Evolutionary conservation across 805 yeast genomes (phyloP), one percentile per base, ranked within the genome.

Genomic region (Cyberlindnera samutprakarnensis): DNA sequence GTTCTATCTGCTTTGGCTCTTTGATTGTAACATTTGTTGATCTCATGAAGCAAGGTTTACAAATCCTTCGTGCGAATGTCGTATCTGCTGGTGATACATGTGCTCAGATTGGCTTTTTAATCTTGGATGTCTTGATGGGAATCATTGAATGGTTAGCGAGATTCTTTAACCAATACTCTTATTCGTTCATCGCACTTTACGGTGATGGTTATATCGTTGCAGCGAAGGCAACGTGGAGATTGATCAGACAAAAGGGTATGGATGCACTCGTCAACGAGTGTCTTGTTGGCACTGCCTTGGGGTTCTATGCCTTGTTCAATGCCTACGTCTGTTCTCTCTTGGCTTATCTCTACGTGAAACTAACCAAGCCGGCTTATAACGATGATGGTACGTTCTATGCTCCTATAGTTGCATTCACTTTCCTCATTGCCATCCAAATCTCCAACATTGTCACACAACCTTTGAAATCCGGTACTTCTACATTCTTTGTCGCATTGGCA

Each of bases 151-250:
- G 95, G 92, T 40, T 80, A 30, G 81, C 83, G 15, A 68, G 77
- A 38, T 87, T 84, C 66, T 87, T 88, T 64, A 86, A 88, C 59
- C 90, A 82, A 53, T 88, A 85, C 52, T 94, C 96, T 6, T 84
- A 82, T 54, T 78, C 92, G 18, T 85, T 78, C 49, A 66, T 88
- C 46, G 94, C 96, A 0, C 66, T 88, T 16, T 90, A 86, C 57
- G 96, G 96, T 28, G 77, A 78, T 45, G 66, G 75, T 22, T 90
- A 87, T 50, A 49, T 83, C 30, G 62, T 66, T 18, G 77, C 94
- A 1, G 88, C 95, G 1, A 80, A 70, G 46, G 90, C 84, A 38
- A 82, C 96, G 1, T 80, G 87, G 74, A 72, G 75, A 46, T 66
- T 88, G 57, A 56, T 88, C 44, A 70, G 80, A 48, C 75, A 67